Evolutionary conservation across 108 stramenopile genomes (phyloP).

Genomic region (Conticribra weissflogii): DNA sequence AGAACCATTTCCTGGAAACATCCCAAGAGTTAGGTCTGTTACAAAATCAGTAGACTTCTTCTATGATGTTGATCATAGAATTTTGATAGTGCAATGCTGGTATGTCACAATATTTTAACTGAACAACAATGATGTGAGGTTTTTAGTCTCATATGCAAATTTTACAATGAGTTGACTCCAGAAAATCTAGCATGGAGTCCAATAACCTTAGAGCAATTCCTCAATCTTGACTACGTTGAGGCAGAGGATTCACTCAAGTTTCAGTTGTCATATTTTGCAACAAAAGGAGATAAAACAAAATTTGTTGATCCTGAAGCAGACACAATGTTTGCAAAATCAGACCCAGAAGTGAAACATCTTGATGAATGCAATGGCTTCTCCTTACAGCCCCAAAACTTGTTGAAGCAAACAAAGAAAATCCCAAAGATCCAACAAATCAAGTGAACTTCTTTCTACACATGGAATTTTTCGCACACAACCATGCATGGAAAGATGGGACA

Average conservation of each 20-base stretch:
- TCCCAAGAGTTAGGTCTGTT: neutral
- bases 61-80: neutral
- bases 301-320: neutral
- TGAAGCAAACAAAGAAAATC: neutral
- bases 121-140: neutral
- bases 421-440: neutral
- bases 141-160: neutral
- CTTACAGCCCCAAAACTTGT: no score
- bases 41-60: neutral
- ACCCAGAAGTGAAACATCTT: neutral
- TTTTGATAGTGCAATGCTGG: neutral
- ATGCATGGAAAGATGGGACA: neutral
- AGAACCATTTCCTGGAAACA: neutral
- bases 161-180: neutral
- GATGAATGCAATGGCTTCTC: neutral
- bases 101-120: neutral
- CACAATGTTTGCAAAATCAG: neutral
- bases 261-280: neutral
- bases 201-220: no score
- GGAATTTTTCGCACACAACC: neutral
- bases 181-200: neutral
- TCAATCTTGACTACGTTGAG: neutral
- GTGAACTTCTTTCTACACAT: neutral
- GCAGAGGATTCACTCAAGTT: neutral
- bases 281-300: neutral